Evolutionary conservation across 176 grass and related monocot species (phyloP).

Genomic region (Cenchrus americanus): DNA sequence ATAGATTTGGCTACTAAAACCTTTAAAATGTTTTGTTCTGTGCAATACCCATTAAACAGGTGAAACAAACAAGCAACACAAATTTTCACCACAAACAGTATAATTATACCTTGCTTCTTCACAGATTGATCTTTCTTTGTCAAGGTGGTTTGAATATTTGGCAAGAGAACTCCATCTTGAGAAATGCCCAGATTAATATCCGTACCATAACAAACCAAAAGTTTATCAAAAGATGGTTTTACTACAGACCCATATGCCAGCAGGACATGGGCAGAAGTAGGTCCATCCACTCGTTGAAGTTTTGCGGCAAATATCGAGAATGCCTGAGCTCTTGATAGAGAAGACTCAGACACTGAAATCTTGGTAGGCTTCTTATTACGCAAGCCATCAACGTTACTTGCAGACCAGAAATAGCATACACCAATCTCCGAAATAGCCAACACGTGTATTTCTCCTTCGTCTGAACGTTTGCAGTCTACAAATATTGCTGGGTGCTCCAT

Average conservation of each 20-base stretch:
- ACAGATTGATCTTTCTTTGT: constrained; percentile 57
- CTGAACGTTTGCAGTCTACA: constrained; percentile 66
- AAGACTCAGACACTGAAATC: constrained; percentile 54
- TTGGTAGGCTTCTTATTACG: constrained; percentile 77
- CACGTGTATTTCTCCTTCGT: constrained; percentile 53
- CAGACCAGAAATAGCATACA: constrained; percentile 88
- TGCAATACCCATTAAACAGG: neutral
- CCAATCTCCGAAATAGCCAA: constrained; percentile 90
- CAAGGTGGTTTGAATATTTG: constrained; percentile 38
- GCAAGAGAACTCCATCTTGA: constrained; percentile 82
- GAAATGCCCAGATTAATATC: constrained; percentile 73
- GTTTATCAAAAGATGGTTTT: constrained; percentile 88
- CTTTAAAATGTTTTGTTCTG: neutral
- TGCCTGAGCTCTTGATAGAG: constrained; percentile 51
- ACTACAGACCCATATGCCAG: constrained; percentile 85
- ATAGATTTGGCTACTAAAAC: neutral
- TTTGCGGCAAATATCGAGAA: constrained; percentile 76
- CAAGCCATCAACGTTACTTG: constrained; percentile 58
- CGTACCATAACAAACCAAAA: constrained; percentile 64
- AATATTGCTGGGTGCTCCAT: constrained; percentile 89
- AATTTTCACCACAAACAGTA: constrained; percentile 21
- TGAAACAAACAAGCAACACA: neutral
- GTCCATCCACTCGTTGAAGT: constrained; percentile 64
- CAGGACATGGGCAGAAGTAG: constrained; percentile 68
- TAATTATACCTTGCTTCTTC: constrained; percentile 63